Percentiles rank a stretch among this genome's conserved stretches.
phyloP scores from a whole-genome alignment of 2,329 filamentous ascomycete species.

The Alternaria sp. region DNA sequence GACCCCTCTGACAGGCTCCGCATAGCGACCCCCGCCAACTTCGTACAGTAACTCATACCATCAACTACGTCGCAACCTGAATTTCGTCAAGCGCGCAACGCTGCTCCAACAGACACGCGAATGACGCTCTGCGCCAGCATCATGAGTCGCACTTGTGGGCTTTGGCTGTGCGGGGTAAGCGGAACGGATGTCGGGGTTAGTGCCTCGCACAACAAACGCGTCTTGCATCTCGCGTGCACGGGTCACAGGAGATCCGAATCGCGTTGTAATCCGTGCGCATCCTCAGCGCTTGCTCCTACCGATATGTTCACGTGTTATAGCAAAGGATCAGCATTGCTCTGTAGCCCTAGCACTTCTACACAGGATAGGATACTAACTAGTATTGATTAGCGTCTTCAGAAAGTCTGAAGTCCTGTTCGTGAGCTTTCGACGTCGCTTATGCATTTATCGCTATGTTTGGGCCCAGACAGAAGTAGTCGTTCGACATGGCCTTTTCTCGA shows the following conservation, averaged over 20 bases:
- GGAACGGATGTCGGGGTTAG: background rate
- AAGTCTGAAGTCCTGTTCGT: background rate
- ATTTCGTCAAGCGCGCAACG: background rate
- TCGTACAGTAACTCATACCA: background rate
- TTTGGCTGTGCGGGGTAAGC: background rate
- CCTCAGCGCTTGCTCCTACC: background rate
- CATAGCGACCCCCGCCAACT: background rate
- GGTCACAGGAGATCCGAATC: background rate
- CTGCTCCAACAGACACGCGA: background rate
- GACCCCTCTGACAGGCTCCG: background rate
- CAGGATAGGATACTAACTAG: no score
- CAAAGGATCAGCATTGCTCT: background rate
- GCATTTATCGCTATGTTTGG: background rate
- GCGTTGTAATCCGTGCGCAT: background rate
- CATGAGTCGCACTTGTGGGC: background rate
- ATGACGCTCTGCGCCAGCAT: background rate
- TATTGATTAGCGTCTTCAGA: background rate
- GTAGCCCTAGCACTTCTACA: background rate
- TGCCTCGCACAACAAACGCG: background rate
- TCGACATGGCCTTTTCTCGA: no score
- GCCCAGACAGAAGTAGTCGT: background rate
- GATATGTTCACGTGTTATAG: background rate
- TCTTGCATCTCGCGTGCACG: background rate
- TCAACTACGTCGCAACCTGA: background rate
- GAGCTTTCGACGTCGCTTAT: background rate